phyloP scores from a whole-genome alignment of 768 basidiomycete genomes.

The Mycena leptocephala region DNA sequence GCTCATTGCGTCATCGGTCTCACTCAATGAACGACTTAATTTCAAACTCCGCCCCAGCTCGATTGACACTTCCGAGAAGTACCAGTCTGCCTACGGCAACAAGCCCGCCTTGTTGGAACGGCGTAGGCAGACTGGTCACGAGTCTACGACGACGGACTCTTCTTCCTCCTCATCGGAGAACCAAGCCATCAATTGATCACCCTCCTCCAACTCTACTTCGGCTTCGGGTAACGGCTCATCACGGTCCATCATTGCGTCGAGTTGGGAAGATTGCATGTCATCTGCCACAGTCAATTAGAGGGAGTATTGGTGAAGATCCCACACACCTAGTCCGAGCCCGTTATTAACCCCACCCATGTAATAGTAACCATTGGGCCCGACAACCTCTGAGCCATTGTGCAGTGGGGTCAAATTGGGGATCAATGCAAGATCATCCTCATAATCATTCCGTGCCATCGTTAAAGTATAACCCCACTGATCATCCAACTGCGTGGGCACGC shows the following conservation, averaged over 20 bases:
- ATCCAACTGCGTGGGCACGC: neutral
- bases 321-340: neutral
- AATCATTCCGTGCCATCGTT: neutral
- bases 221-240: neutral
- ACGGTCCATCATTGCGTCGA: neutral
- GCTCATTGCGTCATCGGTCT: no score
- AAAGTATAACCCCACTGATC: neutral
- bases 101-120: no score
- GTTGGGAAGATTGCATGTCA: neutral
- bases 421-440: neutral
- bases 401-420: neutral
- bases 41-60: no score
- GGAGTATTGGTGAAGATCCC: no score
- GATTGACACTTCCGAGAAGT: no score
- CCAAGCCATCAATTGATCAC: neutral
- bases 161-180: neutral
- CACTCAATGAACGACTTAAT: no score
- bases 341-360: constrained; percentile 11
- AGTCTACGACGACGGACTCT: no score
- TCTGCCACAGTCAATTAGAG: no score
- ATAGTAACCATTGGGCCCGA: neutral
- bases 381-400: neutral
- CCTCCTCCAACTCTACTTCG: neutral
- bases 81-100: no score
- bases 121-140: no score